These are phyloP conservation scores for Heritiera littoralis DNA, from an alignment of 345 rosid species.

Conservation along the genomic window DNA sequence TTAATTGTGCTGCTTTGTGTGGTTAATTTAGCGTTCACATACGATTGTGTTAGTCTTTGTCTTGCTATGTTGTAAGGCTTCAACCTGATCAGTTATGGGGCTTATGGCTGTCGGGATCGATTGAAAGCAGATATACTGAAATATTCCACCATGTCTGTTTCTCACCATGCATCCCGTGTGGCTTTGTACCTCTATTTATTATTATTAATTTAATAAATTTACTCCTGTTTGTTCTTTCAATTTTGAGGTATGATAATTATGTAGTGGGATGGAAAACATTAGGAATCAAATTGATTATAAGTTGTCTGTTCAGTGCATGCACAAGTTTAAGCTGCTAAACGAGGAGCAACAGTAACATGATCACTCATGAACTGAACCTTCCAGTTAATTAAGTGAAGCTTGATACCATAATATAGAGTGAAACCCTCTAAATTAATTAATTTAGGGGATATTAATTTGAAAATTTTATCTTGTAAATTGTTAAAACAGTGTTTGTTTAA, in stretches of 20 bases:
- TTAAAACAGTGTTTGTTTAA: too few species aligned
- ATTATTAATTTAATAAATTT: neutral
- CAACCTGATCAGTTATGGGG: neutral
- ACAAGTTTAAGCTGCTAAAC: too few species aligned
- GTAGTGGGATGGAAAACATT: neutral
- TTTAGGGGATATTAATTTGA: too few species aligned
- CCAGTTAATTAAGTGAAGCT: too few species aligned
- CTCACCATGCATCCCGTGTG: neutral
- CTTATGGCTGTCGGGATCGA: neutral
- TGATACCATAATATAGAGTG: too few species aligned
- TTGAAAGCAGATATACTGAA: neutral
- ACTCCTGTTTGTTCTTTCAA: neutral
- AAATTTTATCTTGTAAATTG: too few species aligned
- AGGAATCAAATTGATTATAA: neutral
- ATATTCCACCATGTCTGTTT: neutral
- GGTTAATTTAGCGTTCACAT: neutral
- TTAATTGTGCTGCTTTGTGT: neutral
- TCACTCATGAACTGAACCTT: too few species aligned
- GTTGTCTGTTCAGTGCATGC: too few species aligned
- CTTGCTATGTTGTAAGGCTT: neutral
- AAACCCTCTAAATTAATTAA: too few species aligned
- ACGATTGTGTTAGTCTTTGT: neutral
- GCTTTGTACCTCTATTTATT: neutral
- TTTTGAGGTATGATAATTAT: too few species aligned
- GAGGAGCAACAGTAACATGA: too few species aligned